Conservation (phyloP, 2,329 filamentous ascomycete species). For the Gnomoniopsis sp. region DNA sequence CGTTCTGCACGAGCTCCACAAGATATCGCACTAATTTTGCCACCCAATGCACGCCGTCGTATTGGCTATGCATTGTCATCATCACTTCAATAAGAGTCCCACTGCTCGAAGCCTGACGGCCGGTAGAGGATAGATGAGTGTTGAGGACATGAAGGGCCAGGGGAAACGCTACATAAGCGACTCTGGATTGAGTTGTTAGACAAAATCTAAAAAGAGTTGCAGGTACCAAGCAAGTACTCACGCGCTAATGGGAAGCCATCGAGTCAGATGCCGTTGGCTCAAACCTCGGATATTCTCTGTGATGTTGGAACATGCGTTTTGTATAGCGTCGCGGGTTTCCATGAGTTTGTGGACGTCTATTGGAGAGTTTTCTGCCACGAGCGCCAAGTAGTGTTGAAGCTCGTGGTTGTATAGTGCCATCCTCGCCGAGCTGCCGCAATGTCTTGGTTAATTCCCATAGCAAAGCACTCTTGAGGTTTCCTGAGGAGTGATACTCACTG, state of each 20-base stretch:
- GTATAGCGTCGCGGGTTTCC: slow-evolving; percentile 39
- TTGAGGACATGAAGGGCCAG: slow-evolving; percentile 34
- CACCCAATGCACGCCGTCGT: slow-evolving; percentile 40
- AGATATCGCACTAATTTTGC: neutral
- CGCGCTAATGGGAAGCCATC: slow-evolving; percentile 46
- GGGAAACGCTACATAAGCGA: slow-evolving; percentile 33
- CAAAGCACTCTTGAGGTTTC: neutral
- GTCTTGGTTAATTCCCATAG: neutral
- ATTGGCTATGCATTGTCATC: slow-evolving; percentile 41
- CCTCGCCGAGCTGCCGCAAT: neutral
- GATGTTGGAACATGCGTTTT: slow-evolving; percentile 39
- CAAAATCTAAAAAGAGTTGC: neutral
- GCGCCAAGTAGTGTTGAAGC: slow-evolving; percentile 39
- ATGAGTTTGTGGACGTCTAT: slow-evolving; percentile 21
- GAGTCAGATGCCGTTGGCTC: slow-evolving; percentile 37
- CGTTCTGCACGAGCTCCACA: slow-evolving; percentile 34
- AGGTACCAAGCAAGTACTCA: slow-evolving; percentile 24
- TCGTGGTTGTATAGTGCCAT: slow-evolving; percentile 41
- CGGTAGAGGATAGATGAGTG: slow-evolving; percentile 29
- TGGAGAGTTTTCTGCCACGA: slow-evolving; percentile 14
- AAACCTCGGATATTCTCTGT: slow-evolving; percentile 44
- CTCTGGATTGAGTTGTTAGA: slow-evolving; percentile 19
- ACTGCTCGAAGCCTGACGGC: slow-evolving; percentile 25
- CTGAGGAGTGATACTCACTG: slow-evolving; percentile 36
- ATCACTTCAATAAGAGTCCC: slow-evolving; percentile 42